Evolutionary conservation across 805 yeast species (phyloP).

Genomic region (Saccharomyces kudriavzevii): DNA sequence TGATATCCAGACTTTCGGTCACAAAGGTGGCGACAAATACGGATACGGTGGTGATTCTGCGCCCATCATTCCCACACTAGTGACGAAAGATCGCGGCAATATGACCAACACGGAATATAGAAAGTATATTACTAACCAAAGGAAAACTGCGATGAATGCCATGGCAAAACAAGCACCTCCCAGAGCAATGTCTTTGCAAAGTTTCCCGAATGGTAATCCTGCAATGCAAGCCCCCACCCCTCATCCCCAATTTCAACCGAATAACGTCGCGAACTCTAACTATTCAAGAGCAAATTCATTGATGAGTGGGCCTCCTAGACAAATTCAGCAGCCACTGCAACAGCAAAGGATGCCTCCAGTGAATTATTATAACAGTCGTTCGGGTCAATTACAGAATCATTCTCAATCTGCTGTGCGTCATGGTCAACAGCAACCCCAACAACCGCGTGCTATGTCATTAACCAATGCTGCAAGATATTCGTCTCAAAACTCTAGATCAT

Average conservation of each 20-base stretch:
- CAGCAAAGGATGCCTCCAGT: slow-evolving; percentile 1
- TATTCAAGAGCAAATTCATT: slow-evolving; percentile 7
- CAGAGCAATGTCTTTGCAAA: slow-evolving; percentile 40
- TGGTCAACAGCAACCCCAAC: background rate
- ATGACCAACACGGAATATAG: slow-evolving; percentile 55
- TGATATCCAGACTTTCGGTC: slow-evolving; percentile 56
- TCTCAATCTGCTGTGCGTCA: background rate
- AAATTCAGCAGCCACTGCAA: slow-evolving; percentile 4
- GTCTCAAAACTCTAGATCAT: background rate
- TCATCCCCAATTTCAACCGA: background rate
- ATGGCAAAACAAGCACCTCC: slow-evolving; percentile 36
- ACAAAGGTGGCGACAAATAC: slow-evolving; percentile 52
- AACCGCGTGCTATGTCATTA: slow-evolving; percentile 6
- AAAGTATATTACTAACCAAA: slow-evolving; percentile 59
- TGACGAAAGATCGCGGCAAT: slow-evolving; percentile 29
- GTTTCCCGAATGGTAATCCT: slow-evolving; percentile 9
- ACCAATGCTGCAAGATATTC: slow-evolving; percentile 1
- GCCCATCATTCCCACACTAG: slow-evolving; percentile 67
- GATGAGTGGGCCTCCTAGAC: slow-evolving; percentile 2
- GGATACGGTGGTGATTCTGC: slow-evolving; percentile 52
- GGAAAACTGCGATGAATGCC: slow-evolving; percentile 45
- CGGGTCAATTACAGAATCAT: background rate
- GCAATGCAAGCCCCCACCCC: slow-evolving; percentile 2
- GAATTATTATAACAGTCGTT: background rate
- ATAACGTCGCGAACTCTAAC: background rate